These are phyloP conservation scores for Aspergillus pseudotamarii DNA, from an alignment of 2,329 filamentous ascomycete genomes.

Conservation along the genomic window DNA sequence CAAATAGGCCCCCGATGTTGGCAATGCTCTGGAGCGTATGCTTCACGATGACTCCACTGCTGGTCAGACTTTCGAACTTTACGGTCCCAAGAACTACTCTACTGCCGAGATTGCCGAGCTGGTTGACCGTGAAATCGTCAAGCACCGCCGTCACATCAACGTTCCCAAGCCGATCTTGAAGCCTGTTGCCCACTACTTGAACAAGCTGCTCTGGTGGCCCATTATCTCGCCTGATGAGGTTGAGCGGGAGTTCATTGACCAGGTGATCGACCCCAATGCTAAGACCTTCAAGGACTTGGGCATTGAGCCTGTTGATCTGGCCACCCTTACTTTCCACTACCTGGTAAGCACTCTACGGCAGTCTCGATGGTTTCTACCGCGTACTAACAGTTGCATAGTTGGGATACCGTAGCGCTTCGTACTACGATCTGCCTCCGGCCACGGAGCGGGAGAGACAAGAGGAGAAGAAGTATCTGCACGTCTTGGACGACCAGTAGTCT, in stretches of 20 bases:
- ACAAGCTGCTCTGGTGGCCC: slow-evolving; percentile 87
- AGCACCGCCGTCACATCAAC: slow-evolving; percentile 87
- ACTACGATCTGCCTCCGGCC: slow-evolving; percentile 90
- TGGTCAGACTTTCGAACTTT: slow-evolving; percentile 90
- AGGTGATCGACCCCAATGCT: slow-evolving; percentile 83
- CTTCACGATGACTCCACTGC: slow-evolving; percentile 87
- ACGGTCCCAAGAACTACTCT: slow-evolving; percentile 89
- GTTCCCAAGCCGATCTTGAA: slow-evolving; percentile 79
- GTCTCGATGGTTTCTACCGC: background rate
- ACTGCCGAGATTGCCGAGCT: slow-evolving; percentile 83
- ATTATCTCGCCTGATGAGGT: slow-evolving; percentile 81
- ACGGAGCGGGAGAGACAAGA: slow-evolving; percentile 93
- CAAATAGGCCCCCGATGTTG: slow-evolving; percentile 79
- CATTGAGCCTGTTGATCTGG: slow-evolving; percentile 85
- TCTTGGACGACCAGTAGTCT: slow-evolving; percentile 78
- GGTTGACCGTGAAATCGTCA: slow-evolving; percentile 90
- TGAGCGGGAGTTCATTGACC: slow-evolving; percentile 90
- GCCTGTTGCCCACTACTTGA: slow-evolving; percentile 72
- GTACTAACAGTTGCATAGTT: slow-evolving; percentile 58
- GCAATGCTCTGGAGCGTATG: slow-evolving; percentile 84
- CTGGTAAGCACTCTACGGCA: slow-evolving; percentile 62
- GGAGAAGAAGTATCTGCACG: slow-evolving; percentile 96
- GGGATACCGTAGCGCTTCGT: slow-evolving; percentile 84
- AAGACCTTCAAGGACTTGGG: slow-evolving; percentile 95
- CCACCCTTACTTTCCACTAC: slow-evolving; percentile 89